Percentiles rank a stretch among this genome's conserved stretches.
These are phyloP conservation scores for Entelexis paramagnoliae DNA, from an alignment of 1,139 yeast genomes.

Conservation along the genomic window DNA sequence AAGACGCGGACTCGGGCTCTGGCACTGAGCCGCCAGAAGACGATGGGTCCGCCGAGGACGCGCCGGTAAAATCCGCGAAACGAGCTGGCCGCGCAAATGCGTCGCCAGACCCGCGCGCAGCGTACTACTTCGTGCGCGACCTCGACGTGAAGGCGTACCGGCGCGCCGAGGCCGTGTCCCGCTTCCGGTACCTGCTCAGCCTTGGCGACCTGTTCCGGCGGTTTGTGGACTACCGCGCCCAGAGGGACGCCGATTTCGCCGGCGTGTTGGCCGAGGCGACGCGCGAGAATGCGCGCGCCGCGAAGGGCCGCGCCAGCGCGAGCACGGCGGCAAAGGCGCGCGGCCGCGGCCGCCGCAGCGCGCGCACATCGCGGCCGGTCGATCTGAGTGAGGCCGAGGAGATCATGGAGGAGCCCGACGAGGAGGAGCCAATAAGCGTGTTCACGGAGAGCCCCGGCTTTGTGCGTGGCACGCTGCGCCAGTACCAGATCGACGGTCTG, in stretches of 20 bases:
- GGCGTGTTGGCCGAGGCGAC: slow-evolving; percentile 30
- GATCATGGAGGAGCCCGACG: slow-evolving; percentile 77
- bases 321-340: too few species aligned
- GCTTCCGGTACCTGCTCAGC: slow-evolving; percentile 74
- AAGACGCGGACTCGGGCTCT: not conserved
- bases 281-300: slow-evolving; percentile 36
- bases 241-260: slow-evolving; percentile 58
- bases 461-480: slow-evolving; percentile 33
- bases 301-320: slow-evolving; percentile 32
- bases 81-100: not conserved
- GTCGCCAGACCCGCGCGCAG: slow-evolving; percentile 11
- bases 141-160: slow-evolving; percentile 18
- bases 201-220: slow-evolving; percentile 81
- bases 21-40: too few species aligned
- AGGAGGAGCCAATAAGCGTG: slow-evolving; percentile 53
- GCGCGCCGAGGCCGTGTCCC: slow-evolving; percentile 54
- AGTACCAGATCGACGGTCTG: slow-evolving; percentile 77
- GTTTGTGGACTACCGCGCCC: slow-evolving; percentile 73
- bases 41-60: too few species aligned
- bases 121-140: slow-evolving; percentile 14
- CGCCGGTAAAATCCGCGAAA: too few species aligned
- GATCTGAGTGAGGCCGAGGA: slow-evolving; percentile 67
- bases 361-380: slow-evolving; percentile 20
- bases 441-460: slow-evolving; percentile 76
- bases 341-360: slow-evolving; percentile 23